phyloP scores from a whole-genome alignment of 2,329 filamentous ascomycete species.

The Remersonia thermophila region DNA sequence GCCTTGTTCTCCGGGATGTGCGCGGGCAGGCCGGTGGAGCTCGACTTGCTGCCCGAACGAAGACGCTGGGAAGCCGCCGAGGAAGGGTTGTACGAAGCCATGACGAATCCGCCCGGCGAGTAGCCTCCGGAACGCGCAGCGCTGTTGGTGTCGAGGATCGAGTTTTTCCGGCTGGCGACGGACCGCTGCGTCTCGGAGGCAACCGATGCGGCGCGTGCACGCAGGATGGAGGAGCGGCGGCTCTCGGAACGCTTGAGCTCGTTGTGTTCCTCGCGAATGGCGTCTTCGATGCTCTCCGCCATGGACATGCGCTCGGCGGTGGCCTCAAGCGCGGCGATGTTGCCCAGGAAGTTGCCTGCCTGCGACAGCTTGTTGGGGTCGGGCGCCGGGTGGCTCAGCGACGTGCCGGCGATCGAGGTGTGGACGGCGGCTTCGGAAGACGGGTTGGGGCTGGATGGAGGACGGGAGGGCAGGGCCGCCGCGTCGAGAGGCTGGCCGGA shows the following conservation, averaged over 20 bases:
- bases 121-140: conserved; percentile 57
- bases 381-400: conserved; percentile 46
- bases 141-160: conserved; percentile 59
- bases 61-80: conserved; percentile 35
- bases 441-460: background rate
- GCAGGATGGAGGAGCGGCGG: conserved; percentile 47
- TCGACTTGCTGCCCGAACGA: conserved; percentile 43
- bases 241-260: conserved; percentile 61
- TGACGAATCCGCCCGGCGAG: conserved; percentile 54
- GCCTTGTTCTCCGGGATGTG: conserved; percentile 16
- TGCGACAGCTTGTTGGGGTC: conserved; percentile 49
- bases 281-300: conserved; percentile 65
- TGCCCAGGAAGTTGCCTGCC: conserved; percentile 50
- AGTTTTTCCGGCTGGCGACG: conserved; percentile 28
- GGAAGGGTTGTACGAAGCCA: conserved; percentile 53
- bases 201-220: conserved; percentile 23
- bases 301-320: conserved; percentile 62
- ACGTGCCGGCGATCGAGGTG: conserved; percentile 29
- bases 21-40: conserved; percentile 21
- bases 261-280: conserved; percentile 60
- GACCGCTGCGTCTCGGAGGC: conserved; percentile 14
- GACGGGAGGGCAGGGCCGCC: background rate
- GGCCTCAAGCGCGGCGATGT: conserved; percentile 63
- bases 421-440: conserved; percentile 2
- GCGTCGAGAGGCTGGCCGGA: conserved; percentile 1